A percentile compares a stretch with the other conserved stretches of the same genome.
phyloP scores from a whole-genome alignment of 2,329 filamentous ascomycete species.

The Hysterium pulicare region DNA sequence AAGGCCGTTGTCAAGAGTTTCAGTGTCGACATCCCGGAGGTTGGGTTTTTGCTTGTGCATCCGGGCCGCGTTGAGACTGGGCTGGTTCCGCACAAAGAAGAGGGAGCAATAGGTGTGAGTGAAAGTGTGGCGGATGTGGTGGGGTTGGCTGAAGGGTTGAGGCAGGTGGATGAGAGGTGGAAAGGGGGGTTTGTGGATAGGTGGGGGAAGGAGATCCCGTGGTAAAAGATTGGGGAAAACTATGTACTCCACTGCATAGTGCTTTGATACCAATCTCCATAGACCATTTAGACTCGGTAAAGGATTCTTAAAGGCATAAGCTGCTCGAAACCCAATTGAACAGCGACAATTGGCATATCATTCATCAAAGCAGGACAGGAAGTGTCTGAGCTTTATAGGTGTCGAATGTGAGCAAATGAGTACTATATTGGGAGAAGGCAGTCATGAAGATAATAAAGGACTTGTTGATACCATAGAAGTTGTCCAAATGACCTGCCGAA shows the following conservation, averaged over 20 bases:
- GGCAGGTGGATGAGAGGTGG: constrained; percentile 11
- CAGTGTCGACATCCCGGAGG: constrained; percentile 42
- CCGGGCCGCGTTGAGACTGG: constrained; percentile 46
- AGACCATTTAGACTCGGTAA: too few species aligned
- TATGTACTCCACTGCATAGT: too few species aligned
- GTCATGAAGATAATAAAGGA: neutral
- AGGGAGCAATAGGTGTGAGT: constrained; percentile 41
- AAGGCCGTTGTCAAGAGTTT: constrained; percentile 46
- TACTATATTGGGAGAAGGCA: neutral
- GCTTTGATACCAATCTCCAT: too few species aligned
- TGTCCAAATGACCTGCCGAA: neutral
- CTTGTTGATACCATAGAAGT: neutral
- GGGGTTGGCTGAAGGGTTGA: constrained; percentile 34
- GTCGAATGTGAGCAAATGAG: neutral
- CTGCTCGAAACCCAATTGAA: too few species aligned
- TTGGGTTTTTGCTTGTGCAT: constrained; percentile 43
- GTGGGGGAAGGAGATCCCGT: constrained; percentile 42
- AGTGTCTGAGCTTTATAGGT: neutral
- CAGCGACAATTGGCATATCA: too few species aligned
- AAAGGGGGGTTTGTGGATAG: constrained; percentile 45
- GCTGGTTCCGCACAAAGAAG: constrained; percentile 44
- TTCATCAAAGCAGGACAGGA: too few species aligned
- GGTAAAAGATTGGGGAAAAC: too few species aligned
- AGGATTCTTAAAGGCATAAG: too few species aligned
- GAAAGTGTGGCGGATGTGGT: constrained; percentile 42